phyloP scores from a whole-genome alignment of 495 filamentous ascomycete species.

The Trichoderma erinaceum region DNA sequence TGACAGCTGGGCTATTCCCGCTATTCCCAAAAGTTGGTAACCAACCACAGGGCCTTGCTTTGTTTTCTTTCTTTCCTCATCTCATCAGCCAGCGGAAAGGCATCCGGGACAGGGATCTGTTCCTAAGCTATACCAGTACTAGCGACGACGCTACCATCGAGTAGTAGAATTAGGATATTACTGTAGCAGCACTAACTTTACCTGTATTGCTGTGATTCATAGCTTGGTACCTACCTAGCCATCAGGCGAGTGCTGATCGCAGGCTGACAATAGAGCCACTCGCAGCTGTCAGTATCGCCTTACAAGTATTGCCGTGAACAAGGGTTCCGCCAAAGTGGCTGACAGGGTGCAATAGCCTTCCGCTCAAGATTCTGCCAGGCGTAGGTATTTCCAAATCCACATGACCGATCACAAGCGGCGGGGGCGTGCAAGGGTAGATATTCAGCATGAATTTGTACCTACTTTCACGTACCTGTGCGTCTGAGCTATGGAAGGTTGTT shows the following conservation, averaged over 20 bases:
- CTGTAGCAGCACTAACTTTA: neutral
- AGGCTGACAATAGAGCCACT: neutral
- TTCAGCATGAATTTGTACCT: neutral
- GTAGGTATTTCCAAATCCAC: conserved; percentile 12
- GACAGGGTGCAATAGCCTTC: conserved; percentile 3
- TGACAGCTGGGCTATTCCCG: neutral
- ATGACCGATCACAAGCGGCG: neutral
- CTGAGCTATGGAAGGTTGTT: neutral
- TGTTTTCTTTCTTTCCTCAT: neutral
- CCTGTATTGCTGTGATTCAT: neutral
- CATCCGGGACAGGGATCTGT: conserved; percentile 1
- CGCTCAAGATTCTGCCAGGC: conserved; percentile 12
- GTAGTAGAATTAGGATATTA: no score
- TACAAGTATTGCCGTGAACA: neutral
- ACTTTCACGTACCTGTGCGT: neutral
- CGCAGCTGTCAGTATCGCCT: neutral
- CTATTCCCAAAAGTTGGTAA: conserved; percentile 10
- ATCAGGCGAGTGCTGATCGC: neutral
- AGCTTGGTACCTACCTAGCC: neutral
- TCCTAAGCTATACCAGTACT: neutral
- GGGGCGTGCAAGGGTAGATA: neutral
- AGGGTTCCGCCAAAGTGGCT: neutral
- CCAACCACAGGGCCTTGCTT: conserved; percentile 9
- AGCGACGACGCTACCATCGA: neutral
- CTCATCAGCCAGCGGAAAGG: neutral